Evolutionary conservation across 306 rosid species (phyloP), one percentile per base, ranked within the genome.

Genomic region (Bauhinia variegata): DNA sequence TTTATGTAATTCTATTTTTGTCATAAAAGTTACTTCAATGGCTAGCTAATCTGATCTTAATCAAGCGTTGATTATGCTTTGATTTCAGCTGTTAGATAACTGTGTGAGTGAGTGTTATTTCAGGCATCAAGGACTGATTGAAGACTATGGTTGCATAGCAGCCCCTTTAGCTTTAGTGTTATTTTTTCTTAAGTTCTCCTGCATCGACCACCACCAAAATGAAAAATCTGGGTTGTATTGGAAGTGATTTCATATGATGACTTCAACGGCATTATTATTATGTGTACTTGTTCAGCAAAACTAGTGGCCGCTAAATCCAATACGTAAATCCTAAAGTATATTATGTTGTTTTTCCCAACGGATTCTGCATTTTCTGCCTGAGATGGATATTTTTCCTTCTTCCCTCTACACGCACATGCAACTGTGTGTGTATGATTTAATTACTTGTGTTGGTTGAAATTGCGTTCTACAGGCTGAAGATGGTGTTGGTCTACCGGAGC

Each of bases 401-500:
- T 63, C 53, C 34, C 32, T 30, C 6, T 42, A 5, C 41, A 36
- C 44, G 6, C 3, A 71, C 18, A 6, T 12, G 65, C 16, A 5
- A 16, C 38, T 58, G 48, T 11, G 14, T 11, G 38, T 41, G 6
- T 18, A 54, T 68, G 32, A 58, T 67, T 63, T 75, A 38, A 66
- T 41, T 73, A 52, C 66, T 48, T 60, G 36, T 59, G 13, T 65
- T 78, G 73, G 65, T 72, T 77, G 71, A 75, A 58, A 59, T 47
- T 73, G 53, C 57, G 43, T 78, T 72, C 47, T 82, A 78, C 97
- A 89, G 98, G 97, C 97, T 62, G 97, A 93, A 75, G 97, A 93
- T 61, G 99, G 99, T 63, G 62, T 85, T 50, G 97, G 99, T 57
- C 52, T 93, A 71, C 99, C 99, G 0, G 99, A 86, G 87, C 82